A percentile compares a stretch with the other conserved stretches of the same genome.
Evolutionary conservation across 208 protist genomes (phyloP).

Genomic region (Angomonas desouzai): DNA sequence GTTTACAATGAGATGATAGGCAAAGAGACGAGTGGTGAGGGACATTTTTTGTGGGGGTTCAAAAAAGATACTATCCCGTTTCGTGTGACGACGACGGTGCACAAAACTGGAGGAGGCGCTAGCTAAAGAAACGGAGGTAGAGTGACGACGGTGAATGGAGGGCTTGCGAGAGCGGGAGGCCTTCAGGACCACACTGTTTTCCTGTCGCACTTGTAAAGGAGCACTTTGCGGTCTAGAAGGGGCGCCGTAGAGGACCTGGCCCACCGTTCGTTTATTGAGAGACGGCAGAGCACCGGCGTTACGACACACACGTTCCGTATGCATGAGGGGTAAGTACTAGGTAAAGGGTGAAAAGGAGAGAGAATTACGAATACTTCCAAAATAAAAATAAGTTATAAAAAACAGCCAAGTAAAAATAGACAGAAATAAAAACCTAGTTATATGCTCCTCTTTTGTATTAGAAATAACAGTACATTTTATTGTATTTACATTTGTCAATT

Average conservation of each 20-base stretch:
- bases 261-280: neutral
- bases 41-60: neutral
- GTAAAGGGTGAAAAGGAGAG: too few relatives aligned
- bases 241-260: neutral
- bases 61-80: neutral
- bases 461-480: neutral
- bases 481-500: neutral
- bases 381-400: too few relatives aligned
- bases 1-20: neutral
- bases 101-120: neutral
- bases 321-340: neutral
- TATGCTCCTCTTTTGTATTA: too few relatives aligned
- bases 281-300: neutral
- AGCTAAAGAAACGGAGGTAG: neutral
- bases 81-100: neutral
- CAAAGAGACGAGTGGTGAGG: slow-evolving; percentile 7
- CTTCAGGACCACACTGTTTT: neutral
- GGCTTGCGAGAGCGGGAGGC: neutral
- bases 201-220: neutral
- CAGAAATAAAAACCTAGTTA: slow-evolving; percentile 8
- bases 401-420: slow-evolving; percentile 35
- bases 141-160: neutral
- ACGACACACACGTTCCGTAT: neutral
- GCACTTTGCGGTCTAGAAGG: neutral
- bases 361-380: too few relatives aligned